Base-by-base conservation (phyloP, 2,329 filamentous ascomycete genomes). In the Colletotrichum magnum region DNA sequence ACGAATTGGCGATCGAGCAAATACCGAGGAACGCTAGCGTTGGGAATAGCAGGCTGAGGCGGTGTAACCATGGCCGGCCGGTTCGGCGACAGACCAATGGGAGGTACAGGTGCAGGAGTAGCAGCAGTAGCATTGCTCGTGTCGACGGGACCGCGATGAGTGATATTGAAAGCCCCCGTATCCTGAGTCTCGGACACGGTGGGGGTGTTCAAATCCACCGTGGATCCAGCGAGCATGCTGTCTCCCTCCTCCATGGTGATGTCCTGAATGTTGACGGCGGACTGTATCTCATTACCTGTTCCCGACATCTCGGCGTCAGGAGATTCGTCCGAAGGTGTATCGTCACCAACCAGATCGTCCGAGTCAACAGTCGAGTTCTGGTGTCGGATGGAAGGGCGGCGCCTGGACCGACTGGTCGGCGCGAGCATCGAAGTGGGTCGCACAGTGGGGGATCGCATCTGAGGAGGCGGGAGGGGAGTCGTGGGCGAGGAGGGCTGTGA, bases 401-500 rank as follows among this genome's bases (percentile, higher is more conserved):
- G 87, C 59, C 92, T 87, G 18, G 88, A 83, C 68, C 90, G 86
- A 52, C 82, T 82, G 5, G 85, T 82, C 3, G 87, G 84, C 2
- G 86, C 86, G 24, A 86, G 82, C 72, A 82, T 85, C 53, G 86
- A 88, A 21, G 81, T 85, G 28, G 85, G 86, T 70, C 83, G 88
- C 68, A 85, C 84, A 10, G 86, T 86, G 6, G 88, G 86, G 43
- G 89, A 88, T 75, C 85, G 79, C 69, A 87, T 77, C 81, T 92
- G 90, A 28, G 90, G 84, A 1, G 92, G 90, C 54, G 92, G 92
- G 52, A 93, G 86, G 15, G 94, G 94, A 1, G 94, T 97, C 6
- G 94, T 96, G 1, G 94, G 94, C 13, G 94, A 98, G 66, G 95
- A 93, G 9, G 96, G 96, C 78, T 97, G 95, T n/a, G 95, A 98